Conservation (phyloP, 208 protist species). For the Wallacemonas sp. region DNA sequence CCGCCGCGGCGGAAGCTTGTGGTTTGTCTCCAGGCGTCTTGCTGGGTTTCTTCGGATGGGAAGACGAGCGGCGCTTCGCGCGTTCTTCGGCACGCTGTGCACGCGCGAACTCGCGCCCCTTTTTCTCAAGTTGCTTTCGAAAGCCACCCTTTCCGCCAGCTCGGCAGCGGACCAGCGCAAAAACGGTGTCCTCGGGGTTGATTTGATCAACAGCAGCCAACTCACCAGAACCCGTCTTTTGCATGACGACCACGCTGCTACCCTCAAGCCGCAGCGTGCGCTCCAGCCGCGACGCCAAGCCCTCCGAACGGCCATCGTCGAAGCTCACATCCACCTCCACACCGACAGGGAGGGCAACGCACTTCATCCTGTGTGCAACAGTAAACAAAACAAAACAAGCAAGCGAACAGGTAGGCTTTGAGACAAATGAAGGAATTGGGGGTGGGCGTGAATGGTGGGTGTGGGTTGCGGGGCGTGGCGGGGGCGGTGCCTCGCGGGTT, state of each 20-base stretch:
- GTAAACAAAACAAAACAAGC: too few species aligned
- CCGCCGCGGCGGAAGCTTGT: not conserved
- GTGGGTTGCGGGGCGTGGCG: too few species aligned
- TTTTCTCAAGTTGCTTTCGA: conserved; percentile 84
- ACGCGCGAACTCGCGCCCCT: conserved; percentile 70
- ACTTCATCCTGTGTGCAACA: not conserved
- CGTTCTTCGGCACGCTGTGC: conserved; percentile 43
- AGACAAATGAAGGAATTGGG: too few species aligned
- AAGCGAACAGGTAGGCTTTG: too few species aligned
- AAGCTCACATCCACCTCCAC: not conserved
- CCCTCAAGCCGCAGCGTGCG: not conserved
- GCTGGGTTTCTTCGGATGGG: not conserved
- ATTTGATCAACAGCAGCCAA: not conserved
- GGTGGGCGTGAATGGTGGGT: too few species aligned
- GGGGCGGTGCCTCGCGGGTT: too few species aligned
- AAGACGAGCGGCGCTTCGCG: not conserved
- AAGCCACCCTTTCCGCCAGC: conserved; percentile 83
- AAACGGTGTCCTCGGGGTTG: not conserved
- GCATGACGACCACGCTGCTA: not conserved
- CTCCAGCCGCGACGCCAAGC: not conserved
- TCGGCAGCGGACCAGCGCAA: conserved; percentile 28
- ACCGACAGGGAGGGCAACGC: not conserved
- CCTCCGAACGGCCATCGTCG: not conserved
- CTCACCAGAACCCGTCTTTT: not conserved
- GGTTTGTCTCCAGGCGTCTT: not conserved